phyloP scores from a whole-genome alignment of 441 rosid genomes.

The Daphne laureola region DNA sequence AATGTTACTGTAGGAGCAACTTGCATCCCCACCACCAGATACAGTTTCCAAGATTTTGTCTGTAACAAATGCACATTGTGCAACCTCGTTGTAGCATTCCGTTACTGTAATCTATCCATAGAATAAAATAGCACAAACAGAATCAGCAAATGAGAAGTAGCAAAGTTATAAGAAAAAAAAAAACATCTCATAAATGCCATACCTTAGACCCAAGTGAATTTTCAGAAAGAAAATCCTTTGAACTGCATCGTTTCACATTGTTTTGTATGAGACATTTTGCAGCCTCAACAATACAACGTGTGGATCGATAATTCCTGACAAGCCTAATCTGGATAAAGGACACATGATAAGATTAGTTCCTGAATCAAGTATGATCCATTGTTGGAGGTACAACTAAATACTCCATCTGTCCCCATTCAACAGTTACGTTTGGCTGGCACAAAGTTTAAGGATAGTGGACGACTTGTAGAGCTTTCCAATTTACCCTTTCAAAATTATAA shows the following conservation, averaged over 20 bases:
- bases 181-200: slow-evolving; percentile 13
- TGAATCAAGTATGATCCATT: slow-evolving; percentile 8
- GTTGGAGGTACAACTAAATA: no score
- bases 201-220: slow-evolving; percentile 91
- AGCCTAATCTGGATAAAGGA: slow-evolving; percentile 64
- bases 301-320: slow-evolving; percentile 78
- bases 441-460: no score
- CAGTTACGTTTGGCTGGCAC: no score
- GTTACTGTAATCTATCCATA: slow-evolving; percentile 57
- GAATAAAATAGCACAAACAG: slow-evolving; percentile 19
- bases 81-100: slow-evolving; percentile 80
- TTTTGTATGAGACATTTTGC: slow-evolving; percentile 77
- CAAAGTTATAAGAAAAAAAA: slow-evolving; percentile 1
- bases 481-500: no score
- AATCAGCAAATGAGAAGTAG: slow-evolving; percentile 3
- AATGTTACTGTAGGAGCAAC: slow-evolving; percentile 55
- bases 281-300: slow-evolving; percentile 87
- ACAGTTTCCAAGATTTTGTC: slow-evolving; percentile 79
- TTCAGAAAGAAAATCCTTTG: slow-evolving; percentile 65
- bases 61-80: slow-evolving; percentile 80
- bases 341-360: slow-evolving; percentile 4
- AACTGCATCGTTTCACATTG: slow-evolving; percentile 56
- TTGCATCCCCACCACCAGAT: slow-evolving; percentile 33
- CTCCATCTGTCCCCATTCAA: no score
- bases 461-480: no score